Base-by-base conservation (phyloP, 345 rosid species). In the Laguncularia racemosa region DNA sequence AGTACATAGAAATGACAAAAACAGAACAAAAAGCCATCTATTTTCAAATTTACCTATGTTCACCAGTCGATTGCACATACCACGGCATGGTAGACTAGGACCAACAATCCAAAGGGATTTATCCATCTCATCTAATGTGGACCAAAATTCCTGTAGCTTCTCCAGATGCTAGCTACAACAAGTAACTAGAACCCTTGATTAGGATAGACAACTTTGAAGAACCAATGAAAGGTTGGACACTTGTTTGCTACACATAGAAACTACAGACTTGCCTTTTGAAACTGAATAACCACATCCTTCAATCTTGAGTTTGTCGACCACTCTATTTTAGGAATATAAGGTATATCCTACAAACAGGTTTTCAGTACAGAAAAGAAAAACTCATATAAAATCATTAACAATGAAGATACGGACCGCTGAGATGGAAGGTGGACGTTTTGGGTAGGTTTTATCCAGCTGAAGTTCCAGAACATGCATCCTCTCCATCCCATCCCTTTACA, bases 61-160 rank as follows among this genome's bases (percentile, higher is more conserved):
- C 61, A 84, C 70, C 53, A 70, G 69, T 40, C 84, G 81, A 66
- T 52, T 51, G 57, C 76, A 21, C 44, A 64, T 60, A 16, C 88
- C 83, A 54, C 71, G 80, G 59, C 81, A 67, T 67, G 79, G 57
- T 40, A 73, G 73, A 51, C 76, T 75, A 44, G 51, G 49, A 70
- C 71, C 72, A 63, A 81, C 79, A 60, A 84, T 73, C 67, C 73
- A 73, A 44, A 90, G 78, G 65, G 81, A 83, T 48, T 72, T 68
- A 60, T 90, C 95, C 50, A 90, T 84, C 38, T 83, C 91, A 18
- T 87, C 91, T 75, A 90, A 71, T 58, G 82, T 73, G 58, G 84
- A 80, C 93, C 93, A 90, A 63, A 82, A 81, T 57, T 80, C 84
- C 66, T 77, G 81, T 64, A 90, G 86, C 57, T 55, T 75, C 64